Evolutionary conservation across 2,329 filamentous ascomycete species (phyloP).

Genomic region (Alternaria alternata): DNA sequence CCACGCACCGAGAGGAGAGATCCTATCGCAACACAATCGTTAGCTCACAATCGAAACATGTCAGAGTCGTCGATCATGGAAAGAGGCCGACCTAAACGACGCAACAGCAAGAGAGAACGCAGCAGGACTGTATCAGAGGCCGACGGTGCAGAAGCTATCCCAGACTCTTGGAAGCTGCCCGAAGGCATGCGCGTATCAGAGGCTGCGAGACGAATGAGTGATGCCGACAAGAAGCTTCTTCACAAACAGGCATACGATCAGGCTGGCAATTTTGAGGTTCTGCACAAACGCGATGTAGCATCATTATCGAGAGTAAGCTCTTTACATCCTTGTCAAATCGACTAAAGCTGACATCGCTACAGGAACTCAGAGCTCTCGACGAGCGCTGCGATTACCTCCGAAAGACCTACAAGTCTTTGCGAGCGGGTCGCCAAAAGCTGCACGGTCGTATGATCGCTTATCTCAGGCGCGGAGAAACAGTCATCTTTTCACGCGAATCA

Average conservation of each 20-base stretch:
- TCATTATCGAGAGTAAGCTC: conserved; percentile 67
- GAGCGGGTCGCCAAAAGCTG: conserved; percentile 77
- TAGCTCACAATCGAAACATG: conserved; percentile 45
- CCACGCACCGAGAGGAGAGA: conserved; percentile 45
- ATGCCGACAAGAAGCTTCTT: conserved; percentile 47
- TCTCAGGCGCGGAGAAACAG: conserved; percentile 73
- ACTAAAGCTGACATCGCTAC: conserved; percentile 26
- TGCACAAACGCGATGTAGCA: conserved; percentile 50
- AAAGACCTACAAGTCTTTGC: conserved; percentile 76
- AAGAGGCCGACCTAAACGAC: conserved; percentile 47
- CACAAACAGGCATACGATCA: conserved; percentile 51
- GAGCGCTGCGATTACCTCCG: conserved; percentile 81
- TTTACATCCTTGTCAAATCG: neutral
- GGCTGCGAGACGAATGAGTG: conserved; percentile 44
- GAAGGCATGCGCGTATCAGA: conserved; percentile 48
- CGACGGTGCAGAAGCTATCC: conserved; percentile 32
- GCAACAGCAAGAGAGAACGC: conserved; percentile 42
- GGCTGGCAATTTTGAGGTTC: conserved; percentile 52
- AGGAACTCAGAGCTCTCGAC: conserved; percentile 79
- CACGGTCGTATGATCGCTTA: conserved; percentile 81
- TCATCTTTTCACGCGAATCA: conserved; percentile 76
- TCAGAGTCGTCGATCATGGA: conserved; percentile 52
- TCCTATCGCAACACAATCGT: conserved; percentile 29
- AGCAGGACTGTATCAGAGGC: conserved; percentile 47
- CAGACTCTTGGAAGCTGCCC: conserved; percentile 49